Evolutionary conservation across 108 stramenopile genomes (phyloP), one percentile per base, ranked within the genome.

Genomic region (Cylindrotheca closterium): DNA sequence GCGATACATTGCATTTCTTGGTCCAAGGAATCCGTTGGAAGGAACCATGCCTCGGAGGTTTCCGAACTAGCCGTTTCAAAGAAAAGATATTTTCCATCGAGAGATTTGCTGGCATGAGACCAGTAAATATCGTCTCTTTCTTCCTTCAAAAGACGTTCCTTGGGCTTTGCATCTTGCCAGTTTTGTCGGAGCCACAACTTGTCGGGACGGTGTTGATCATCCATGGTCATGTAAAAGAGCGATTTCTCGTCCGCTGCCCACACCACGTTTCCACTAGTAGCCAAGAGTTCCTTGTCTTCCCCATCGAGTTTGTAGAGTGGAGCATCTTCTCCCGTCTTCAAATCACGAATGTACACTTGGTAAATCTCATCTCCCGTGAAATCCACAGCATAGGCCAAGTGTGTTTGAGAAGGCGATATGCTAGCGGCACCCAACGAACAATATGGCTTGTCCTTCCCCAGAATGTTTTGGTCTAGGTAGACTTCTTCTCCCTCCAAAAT

Each of bases 351-450:
- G 47, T 74, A 70, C 30, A 97, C 53, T 21, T 86, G 79, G 80
- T 95, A 99, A 4, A 78, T 93, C 80, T 98, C 97, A 42, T 79
- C 88, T 5, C 97, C 97, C 4, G 51, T 80, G 51, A 65, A 81
- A 68, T 98, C 97, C 23, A 95, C 81, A 12, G 94, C 62, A 73
- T 98, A 99, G 25, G 93, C 98, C 27, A 97, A 68, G 24, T 51
- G 45, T 46, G 79, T 75, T n/a, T 63, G 71, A 32, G 76, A 73
- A 4, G 96, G 96, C 5, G 89, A 91, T 15, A 79, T 54, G 23
- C 60, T 62, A 23, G 82, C 70, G 3, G 67, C 66, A 25, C 93
- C 94, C 30, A 89, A 60, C 30, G 92, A 83, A 71, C 94, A 92
- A 70, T 97, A 96, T 0, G 69, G 42, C 47, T 89, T 80, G 15